Conservation (phyloP, 1,284 basidiomycete genomes). For the Takashimella tepidaria region DNA sequence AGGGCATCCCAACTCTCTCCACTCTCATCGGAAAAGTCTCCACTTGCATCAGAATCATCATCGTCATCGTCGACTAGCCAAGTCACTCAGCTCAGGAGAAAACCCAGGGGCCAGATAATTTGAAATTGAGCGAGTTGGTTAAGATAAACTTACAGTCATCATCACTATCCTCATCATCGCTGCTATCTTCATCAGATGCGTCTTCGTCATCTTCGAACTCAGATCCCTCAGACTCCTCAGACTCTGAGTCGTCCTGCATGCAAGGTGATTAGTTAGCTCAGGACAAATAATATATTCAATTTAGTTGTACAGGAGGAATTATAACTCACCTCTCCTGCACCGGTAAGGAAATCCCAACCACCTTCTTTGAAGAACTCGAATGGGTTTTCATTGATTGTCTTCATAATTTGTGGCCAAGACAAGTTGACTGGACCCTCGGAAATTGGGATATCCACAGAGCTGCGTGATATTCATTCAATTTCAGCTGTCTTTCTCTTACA, state of each 20-base stretch:
- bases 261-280: no score
- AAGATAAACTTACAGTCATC: conserved; percentile 40
- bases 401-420: conserved; percentile 98
- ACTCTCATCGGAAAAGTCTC: conserved; percentile 42
- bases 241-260: conserved; percentile 57
- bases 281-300: conserved; percentile 3
- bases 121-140: conserved; percentile 52
- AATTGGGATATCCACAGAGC: conserved; percentile 92
- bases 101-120: no score
- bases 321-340: conserved; percentile 60
- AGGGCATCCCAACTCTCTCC: conserved; percentile 95
- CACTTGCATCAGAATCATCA: conserved; percentile 59
- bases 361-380: conserved; percentile 94
- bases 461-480: conserved; percentile 36
- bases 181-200: conserved; percentile 27
- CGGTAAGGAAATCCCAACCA: conserved; percentile 88
- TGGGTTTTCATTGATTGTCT: conserved; percentile 91
- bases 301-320: conserved; percentile 16
- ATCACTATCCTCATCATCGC: conserved; percentile 54
- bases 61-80: conserved; percentile 52
- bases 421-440: conserved; percentile 96
- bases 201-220: conserved; percentile 59
- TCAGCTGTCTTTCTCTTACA: no score
- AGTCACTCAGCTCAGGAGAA: no score
- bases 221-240: conserved; percentile 68